A percentile compares a stretch with the other conserved stretches of the same genome.
Conservation (phyloP, 169 alveolate genomes). For the Babesia gibsoni region DNA sequence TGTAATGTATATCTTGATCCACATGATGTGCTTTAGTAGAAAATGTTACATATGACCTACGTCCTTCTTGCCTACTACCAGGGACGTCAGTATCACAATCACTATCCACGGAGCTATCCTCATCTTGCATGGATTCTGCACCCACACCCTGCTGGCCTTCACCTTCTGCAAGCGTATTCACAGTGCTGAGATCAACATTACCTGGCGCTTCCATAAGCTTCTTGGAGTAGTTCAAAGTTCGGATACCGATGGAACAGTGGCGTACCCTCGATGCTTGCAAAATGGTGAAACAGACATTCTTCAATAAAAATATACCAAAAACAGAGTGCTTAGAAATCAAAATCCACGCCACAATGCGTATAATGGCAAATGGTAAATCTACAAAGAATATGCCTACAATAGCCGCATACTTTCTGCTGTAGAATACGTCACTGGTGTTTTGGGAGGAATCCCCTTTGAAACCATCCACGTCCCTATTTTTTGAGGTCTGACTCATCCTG, state of each 20-base stretch:
- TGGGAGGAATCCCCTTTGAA: constrained; percentile 8
- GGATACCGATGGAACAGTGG: constrained; percentile 46
- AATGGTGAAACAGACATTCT: constrained; percentile 52
- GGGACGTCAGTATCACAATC: not conserved
- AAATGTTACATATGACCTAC: constrained; percentile 13
- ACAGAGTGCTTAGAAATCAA: constrained; percentile 19
- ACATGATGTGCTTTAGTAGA: not conserved
- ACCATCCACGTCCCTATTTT: not conserved
- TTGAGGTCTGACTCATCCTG: constrained; percentile 37
- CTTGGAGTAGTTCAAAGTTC: constrained; percentile 18
- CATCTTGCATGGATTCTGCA: not conserved
- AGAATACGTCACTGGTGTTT: constrained; percentile 51
- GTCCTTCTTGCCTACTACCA: not conserved
- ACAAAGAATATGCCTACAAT: constrained; percentile 67
- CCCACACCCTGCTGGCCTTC: constrained; percentile 1
- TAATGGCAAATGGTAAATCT: constrained; percentile 49
- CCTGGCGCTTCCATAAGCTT: not conserved
- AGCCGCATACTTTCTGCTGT: constrained; percentile 61
- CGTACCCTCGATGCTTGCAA: constrained; percentile 53
- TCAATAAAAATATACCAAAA: constrained; percentile 47
- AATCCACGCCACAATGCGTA: constrained; percentile 46
- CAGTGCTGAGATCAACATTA: not conserved
- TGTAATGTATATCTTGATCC: not conserved
- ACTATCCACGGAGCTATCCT: not conserved
- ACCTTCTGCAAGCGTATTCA: not conserved